Evolutionary conservation across 495 filamentous ascomycete genomes (phyloP).

Genomic region (Terfezia boudieri): DNA sequence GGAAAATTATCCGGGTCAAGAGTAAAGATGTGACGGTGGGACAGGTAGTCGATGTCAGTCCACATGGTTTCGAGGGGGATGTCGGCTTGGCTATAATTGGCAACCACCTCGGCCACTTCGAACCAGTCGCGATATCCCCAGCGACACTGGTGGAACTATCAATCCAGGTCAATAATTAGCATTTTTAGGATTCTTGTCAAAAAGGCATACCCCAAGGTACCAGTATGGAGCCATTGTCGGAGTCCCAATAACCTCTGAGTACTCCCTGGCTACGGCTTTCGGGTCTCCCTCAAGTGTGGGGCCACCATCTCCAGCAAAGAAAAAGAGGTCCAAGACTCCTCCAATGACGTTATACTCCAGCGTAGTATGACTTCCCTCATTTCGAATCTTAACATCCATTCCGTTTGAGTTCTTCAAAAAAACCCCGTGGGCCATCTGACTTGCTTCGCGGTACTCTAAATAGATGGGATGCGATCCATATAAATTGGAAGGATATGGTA

Average conservation of each 20-base stretch:
- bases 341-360: slow-evolving; percentile 69
- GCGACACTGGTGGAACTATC: slow-evolving; percentile 32
- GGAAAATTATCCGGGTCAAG: slow-evolving; percentile 54
- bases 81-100: slow-evolving; percentile 50
- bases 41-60: slow-evolving; percentile 74
- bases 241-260: slow-evolving; percentile 43
- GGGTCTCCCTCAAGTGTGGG: slow-evolving; percentile 23
- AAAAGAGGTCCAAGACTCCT: slow-evolving; percentile 68
- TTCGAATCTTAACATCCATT: slow-evolving; percentile 40
- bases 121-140: slow-evolving; percentile 62
- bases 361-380: slow-evolving; percentile 23
- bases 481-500: slow-evolving; percentile 45
- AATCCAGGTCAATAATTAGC: too few relatives aligned
- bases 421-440: slow-evolving; percentile 45
- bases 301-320: slow-evolving; percentile 42
- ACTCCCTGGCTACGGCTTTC: slow-evolving; percentile 44
- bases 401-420: slow-evolving; percentile 67
- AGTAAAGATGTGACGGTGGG: slow-evolving; percentile 39
- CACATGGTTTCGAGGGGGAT: slow-evolving; percentile 81
- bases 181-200: too few relatives aligned
- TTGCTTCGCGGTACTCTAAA: slow-evolving; percentile 46
- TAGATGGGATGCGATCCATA: slow-evolving; percentile 75
- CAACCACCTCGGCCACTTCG: slow-evolving; percentile 55
- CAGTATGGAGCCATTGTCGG: slow-evolving; percentile 71
- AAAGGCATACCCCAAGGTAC: slow-evolving; percentile 26